Evolutionary conservation across 108 stramenopile genomes (phyloP).

Genomic region (Skeletonema costatum): DNA sequence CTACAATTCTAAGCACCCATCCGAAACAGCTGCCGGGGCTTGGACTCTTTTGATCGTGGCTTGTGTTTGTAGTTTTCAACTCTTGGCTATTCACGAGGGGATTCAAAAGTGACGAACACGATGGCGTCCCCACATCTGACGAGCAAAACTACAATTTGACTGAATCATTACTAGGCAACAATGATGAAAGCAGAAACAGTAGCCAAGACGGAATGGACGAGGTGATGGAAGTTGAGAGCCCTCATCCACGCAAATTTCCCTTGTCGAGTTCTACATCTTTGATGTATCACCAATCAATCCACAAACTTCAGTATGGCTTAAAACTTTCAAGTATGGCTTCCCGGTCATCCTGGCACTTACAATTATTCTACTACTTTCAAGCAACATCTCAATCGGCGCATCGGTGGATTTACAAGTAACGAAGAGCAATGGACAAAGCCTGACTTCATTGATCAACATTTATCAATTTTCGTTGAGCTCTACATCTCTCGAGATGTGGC

Average conservation of each 20-base stretch:
- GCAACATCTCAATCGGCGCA: conserved; percentile 80
- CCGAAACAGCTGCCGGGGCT: conserved; percentile 23
- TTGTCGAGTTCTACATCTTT: conserved; percentile 43
- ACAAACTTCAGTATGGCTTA: no score
- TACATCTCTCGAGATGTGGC: conserved; percentile 84
- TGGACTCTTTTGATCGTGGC: conserved; percentile 42
- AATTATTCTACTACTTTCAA: conserved; percentile 44
- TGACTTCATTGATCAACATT: conserved; percentile 55
- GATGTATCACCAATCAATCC: conserved; percentile 50
- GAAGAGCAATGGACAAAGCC: conserved; percentile 23
- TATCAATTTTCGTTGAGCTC: conserved; percentile 80
- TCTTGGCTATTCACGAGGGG: conserved; percentile 37
- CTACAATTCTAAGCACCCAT: conserved; percentile 6
- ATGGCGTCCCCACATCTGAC: background rate
- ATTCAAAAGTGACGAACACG: conserved; percentile 11
- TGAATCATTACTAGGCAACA: background rate
- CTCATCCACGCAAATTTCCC: conserved; percentile 29
- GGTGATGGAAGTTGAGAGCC: conserved; percentile 38
- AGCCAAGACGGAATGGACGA: conserved; percentile 32
- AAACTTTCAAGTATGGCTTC: conserved; percentile 22
- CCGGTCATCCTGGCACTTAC: conserved; percentile 28
- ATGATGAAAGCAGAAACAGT: background rate
- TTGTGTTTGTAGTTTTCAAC: conserved; percentile 32
- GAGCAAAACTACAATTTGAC: conserved; percentile 2
- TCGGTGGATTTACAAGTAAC: conserved; percentile 67